Base-by-base conservation (phyloP, 345 rosid species). In the Aurinia saxatilis region DNA sequence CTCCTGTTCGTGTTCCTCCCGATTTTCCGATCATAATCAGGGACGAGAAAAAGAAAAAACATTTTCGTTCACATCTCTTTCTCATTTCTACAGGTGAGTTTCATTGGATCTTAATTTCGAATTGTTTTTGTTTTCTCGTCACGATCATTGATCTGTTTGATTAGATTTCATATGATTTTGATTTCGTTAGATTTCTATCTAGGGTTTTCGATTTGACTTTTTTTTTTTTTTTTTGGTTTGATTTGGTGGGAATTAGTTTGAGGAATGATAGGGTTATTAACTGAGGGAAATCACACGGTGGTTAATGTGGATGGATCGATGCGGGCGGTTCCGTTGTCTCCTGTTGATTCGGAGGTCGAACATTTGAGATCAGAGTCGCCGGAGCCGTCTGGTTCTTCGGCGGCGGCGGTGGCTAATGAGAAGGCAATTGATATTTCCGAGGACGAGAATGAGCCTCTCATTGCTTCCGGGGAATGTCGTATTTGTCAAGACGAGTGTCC, bases 401-500 rank as follows among this genome's bases (percentile, higher is more conserved):
- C n/a, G n/a, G n/a, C n/a, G n/a, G n/a, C n/a, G n/a, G n/a, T n/a
- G n/a, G 72, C 25, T 6, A 33, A 56, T 5, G 76, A 60, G 5
- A 76, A 62, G 51, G 74, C 69, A 2, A 69, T 38, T 75, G 61
- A 67, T 55, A 53, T 70, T 10, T 58, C 74, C 10, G 67, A 33
- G 23, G 64, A 58, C 3, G 79, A 55, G 10, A 88, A 82, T 14
- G 83, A 85, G 67, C 96, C 90, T 62, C 78, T 92, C 56, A 79
- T 92, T 74, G 79, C 57, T 72, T 79, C 57, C 23, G 90, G 69
- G 33, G 97, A 89, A 66, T 92, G 98, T 68, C 89, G 96, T 70
- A 92, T 92, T 80, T 92, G 96, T 71, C 96, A 88, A 59, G 98
- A 92, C 58, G 98, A 92, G 75, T 95, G 82, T 69, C 77, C 81